Evolutionary conservation across 2,329 filamentous ascomycete genomes (phyloP).

Genomic region (Colletotrichum tofieldiae): DNA sequence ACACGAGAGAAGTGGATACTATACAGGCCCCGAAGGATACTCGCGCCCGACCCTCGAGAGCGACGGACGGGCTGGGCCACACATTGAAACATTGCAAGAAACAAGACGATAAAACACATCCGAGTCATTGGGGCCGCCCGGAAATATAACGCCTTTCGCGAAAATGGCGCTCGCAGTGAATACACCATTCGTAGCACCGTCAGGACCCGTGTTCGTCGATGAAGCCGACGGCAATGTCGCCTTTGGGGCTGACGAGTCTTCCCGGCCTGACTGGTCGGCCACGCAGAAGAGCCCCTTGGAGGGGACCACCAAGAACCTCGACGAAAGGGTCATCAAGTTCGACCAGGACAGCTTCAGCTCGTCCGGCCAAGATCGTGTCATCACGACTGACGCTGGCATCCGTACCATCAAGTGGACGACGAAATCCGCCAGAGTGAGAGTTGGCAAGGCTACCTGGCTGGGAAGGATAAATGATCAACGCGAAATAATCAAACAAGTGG

Average conservation of each 20-base stretch:
- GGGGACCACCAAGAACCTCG: not conserved
- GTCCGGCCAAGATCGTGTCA: not conserved
- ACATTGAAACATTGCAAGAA: not conserved
- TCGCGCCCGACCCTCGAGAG: not conserved
- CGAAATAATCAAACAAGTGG: not conserved
- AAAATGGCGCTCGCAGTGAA: slow-evolving; percentile 1
- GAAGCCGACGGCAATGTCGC: slow-evolving; percentile 1
- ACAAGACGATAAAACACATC: too few species aligned
- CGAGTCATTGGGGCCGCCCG: not conserved
- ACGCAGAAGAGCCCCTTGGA: not conserved
- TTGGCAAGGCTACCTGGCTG: not conserved
- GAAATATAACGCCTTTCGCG: not conserved
- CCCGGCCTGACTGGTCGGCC: not conserved
- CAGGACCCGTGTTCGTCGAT: not conserved
- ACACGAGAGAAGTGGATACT: not conserved
- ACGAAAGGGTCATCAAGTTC: not conserved
- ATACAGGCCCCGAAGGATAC: not conserved
- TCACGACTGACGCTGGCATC: not conserved
- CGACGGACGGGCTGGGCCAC: not conserved
- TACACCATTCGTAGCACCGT: not conserved
- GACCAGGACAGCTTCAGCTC: not conserved
- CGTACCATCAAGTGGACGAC: not conserved
- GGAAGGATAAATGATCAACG: not conserved
- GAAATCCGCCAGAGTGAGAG: not conserved
- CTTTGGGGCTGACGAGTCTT: not conserved